Percentiles rank a stretch among this genome's conserved stretches.
These are phyloP conservation scores for Psilocybe tampanensis DNA, from an alignment of 768 basidiomycete genomes.

Conservation along the genomic window DNA sequence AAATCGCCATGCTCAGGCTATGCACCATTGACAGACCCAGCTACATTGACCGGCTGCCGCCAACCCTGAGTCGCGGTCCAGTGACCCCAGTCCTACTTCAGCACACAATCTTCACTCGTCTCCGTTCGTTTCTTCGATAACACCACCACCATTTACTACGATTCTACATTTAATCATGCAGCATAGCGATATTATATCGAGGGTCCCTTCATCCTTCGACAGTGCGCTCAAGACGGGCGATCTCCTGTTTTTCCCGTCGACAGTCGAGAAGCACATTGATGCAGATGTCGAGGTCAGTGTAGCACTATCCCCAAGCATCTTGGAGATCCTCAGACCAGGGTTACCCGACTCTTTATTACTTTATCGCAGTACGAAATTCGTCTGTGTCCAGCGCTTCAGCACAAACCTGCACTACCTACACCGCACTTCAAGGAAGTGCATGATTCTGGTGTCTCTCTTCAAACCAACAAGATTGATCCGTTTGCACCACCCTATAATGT, in stretches of 20 bases:
- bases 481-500: slow-evolving; percentile 87
- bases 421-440: slow-evolving; percentile 35
- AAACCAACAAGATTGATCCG: slow-evolving; percentile 54
- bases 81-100: no score
- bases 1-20: no score
- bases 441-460: slow-evolving; percentile 24
- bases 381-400: slow-evolving; percentile 81
- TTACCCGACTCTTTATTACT: neutral
- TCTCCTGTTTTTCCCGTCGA: slow-evolving; percentile 79
- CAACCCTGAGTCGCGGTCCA: no score
- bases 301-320: neutral
- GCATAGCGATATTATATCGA: slow-evolving; percentile 54
- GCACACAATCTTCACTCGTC: neutral
- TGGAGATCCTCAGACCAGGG: no score
- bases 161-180: slow-evolving; percentile 25
- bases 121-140: neutral
- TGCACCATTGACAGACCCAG: no score
- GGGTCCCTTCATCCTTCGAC: slow-evolving; percentile 57
- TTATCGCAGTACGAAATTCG: slow-evolving; percentile 77
- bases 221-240: slow-evolving; percentile 64
- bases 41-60: no score
- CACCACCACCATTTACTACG: neutral
- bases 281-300: slow-evolving; percentile 61
- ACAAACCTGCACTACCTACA: slow-evolving; percentile 64
- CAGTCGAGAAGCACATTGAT: slow-evolving; percentile 60